phyloP scores from a whole-genome alignment of 371 early-diverging fungal species.

The Zychaea mexicana region DNA sequence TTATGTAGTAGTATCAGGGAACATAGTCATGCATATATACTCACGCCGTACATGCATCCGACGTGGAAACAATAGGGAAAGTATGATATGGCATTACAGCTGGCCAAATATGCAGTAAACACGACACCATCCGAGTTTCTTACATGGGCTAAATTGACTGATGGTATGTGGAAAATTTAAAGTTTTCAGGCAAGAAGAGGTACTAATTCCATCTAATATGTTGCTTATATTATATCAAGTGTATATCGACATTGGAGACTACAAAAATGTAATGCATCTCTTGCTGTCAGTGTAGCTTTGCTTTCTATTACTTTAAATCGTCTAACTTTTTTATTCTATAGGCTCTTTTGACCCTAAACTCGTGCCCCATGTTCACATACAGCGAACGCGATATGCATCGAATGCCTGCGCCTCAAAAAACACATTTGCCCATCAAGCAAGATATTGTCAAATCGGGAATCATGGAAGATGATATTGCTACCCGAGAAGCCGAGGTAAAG shows the following conservation, averaged over 20 bases:
- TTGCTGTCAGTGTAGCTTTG: conserved; percentile 14
- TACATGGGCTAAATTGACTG: conserved; percentile 94
- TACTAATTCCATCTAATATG: background rate
- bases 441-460: conserved; percentile 63
- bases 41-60: too few relatives aligned
- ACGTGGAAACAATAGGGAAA: too few relatives aligned
- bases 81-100: conserved; percentile 76
- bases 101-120: conserved; percentile 92
- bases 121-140: conserved; percentile 92
- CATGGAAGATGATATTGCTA: conserved; percentile 74
- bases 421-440: conserved; percentile 77
- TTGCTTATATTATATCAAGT: conserved; percentile 33
- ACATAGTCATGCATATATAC: too few relatives aligned
- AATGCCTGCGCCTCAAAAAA: conserved; percentile 86
- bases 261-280: conserved; percentile 64
- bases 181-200: background rate
- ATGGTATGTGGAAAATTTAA: conserved; percentile 40
- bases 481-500: conserved; percentile 68
- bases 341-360: conserved; percentile 93
- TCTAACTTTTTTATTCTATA: conserved; percentile 15
- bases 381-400: conserved; percentile 88
- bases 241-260: conserved; percentile 86
- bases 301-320: background rate
- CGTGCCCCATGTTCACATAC: conserved; percentile 97
- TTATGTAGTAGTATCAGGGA: background rate